A percentile compares a stretch with the other conserved stretches of the same genome.
phyloP scores from a whole-genome alignment of 106 monocot species.

The Dendrobium officinale region DNA sequence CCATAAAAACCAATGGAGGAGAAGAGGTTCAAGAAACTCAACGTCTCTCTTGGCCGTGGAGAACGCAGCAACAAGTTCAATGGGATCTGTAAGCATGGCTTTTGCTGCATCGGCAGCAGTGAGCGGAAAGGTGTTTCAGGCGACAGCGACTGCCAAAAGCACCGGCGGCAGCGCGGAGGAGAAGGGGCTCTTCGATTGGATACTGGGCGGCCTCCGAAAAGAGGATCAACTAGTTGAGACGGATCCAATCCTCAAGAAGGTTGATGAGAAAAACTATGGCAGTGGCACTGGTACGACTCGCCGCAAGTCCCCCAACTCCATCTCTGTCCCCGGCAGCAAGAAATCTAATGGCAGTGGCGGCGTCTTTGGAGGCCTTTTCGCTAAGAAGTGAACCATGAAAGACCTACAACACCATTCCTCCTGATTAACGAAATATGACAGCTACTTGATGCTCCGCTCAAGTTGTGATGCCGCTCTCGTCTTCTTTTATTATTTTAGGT shows the following conservation, averaged over 20 bases:
- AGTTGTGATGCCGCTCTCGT: neutral
- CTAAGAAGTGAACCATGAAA: slow-evolving; percentile 8
- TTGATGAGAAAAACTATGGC: slow-evolving; percentile 5
- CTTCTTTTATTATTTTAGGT: no score
- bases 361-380: slow-evolving; percentile 15
- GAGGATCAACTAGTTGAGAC: slow-evolving; percentile 22
- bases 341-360: neutral
- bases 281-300: neutral
- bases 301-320: neutral
- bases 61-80: neutral
- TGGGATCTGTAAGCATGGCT: slow-evolving; percentile 19
- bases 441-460: neutral
- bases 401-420: neutral
- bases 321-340: slow-evolving; percentile 14
- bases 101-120: slow-evolving; percentile 5
- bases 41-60: neutral
- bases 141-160: slow-evolving; percentile 5
- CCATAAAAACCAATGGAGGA: neutral
- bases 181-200: slow-evolving; percentile 12
- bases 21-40: neutral
- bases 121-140: neutral
- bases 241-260: slow-evolving; percentile 21
- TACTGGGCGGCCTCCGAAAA: slow-evolving; percentile 12
- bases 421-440: neutral
- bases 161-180: slow-evolving; percentile 1